Conservation (phyloP, 305 asterid genomes). For the Solanum hybrid region DNA sequence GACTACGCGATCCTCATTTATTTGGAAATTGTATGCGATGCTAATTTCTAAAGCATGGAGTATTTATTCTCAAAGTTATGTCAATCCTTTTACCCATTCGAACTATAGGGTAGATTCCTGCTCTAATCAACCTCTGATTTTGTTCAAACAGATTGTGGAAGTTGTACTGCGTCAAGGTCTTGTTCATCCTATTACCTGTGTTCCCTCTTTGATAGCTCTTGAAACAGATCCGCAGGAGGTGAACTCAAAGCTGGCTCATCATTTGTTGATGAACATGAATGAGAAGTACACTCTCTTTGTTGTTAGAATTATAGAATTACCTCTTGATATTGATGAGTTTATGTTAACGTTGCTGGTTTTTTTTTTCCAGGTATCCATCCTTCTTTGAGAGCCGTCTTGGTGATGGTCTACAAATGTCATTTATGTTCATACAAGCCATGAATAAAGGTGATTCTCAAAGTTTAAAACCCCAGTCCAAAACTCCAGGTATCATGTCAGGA, state of each 20-base stretch:
- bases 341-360: slow-evolving; percentile 18
- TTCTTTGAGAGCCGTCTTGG: slow-evolving; percentile 98
- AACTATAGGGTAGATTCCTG: background rate
- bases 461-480: slow-evolving; percentile 40
- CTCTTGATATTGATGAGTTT: background rate
- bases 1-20: background rate
- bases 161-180: slow-evolving; percentile 98
- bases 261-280: slow-evolving; percentile 91
- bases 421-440: slow-evolving; percentile 74
- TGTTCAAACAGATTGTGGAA: slow-evolving; percentile 70
- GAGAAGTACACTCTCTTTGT: slow-evolving; percentile 59
- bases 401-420: slow-evolving; percentile 95
- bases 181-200: slow-evolving; percentile 98
- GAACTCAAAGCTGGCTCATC: slow-evolving; percentile 88
- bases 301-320: background rate
- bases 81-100: background rate
- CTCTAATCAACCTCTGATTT: background rate
- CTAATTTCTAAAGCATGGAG: background rate
- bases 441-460: slow-evolving; percentile 35
- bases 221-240: slow-evolving; percentile 89
- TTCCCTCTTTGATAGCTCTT: slow-evolving; percentile 95
- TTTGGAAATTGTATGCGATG: background rate
- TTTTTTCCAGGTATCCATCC: slow-evolving; percentile 80
- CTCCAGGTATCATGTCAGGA: slow-evolving; percentile 42
- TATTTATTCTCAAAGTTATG: background rate